A percentile compares a stretch with the other conserved stretches of the same genome.
Evolutionary conservation across 2,329 filamentous ascomycete species (phyloP).

Genomic region (Hymenoscyphus fructigenus): DNA sequence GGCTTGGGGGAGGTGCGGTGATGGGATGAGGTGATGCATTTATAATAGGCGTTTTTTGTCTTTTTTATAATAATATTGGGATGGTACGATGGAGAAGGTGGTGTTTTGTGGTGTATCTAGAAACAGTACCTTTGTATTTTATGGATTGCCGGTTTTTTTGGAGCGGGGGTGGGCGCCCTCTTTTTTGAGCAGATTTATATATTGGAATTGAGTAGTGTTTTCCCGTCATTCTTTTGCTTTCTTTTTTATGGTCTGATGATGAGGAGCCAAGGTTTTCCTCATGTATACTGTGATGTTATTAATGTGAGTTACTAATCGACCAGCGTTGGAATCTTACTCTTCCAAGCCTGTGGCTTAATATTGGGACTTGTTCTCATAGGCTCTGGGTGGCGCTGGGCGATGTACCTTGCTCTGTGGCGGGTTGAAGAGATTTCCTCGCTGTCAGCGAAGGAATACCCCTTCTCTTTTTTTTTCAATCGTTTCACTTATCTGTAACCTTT

Average conservation of each 20-base stretch:
- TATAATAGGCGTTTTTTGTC: background rate
- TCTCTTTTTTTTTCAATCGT: too few species aligned
- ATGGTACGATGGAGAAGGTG: background rate
- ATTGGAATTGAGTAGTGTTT: conserved; percentile 1
- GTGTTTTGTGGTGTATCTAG: conserved; percentile 3
- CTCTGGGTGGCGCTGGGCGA: background rate
- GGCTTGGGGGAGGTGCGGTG: background rate
- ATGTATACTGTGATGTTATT: background rate
- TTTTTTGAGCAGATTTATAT: background rate
- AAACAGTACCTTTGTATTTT: background rate
- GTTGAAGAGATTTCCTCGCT: too few species aligned
- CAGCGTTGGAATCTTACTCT: background rate
- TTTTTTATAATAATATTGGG: background rate
- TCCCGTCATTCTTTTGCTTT: background rate
- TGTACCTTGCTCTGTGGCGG: background rate
- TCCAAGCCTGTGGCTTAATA: background rate
- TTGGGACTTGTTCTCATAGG: background rate
- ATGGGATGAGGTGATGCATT: background rate
- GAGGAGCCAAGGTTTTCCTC: background rate
- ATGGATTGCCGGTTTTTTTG: conserved; percentile 1
- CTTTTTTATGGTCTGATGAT: background rate
- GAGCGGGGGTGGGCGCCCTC: background rate
- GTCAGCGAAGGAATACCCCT: too few species aligned
- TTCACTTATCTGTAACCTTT: too few species aligned
- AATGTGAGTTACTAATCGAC: background rate